phyloP scores from a whole-genome alignment of 352 stramenopile genomes.

The Globisporangium perplexum region DNA sequence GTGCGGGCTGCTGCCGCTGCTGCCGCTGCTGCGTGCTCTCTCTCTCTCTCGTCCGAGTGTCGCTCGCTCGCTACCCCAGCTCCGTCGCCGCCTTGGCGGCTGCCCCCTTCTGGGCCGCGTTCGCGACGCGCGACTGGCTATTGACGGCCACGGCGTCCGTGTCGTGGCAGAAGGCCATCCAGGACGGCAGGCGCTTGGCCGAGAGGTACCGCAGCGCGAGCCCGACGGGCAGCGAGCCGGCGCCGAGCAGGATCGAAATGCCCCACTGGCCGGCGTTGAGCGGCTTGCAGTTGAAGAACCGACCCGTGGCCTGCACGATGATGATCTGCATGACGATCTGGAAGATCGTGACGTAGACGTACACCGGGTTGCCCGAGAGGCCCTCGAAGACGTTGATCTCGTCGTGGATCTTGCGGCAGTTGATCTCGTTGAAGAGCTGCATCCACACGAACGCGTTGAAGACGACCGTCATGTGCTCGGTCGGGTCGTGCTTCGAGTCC shows the following conservation, averaged over 20 bases:
- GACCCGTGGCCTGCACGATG: conserved; percentile 93
- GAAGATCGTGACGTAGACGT: conserved; percentile 87
- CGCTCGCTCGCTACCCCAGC: neutral
- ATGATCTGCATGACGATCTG: conserved; percentile 92
- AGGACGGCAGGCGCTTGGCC: conserved; percentile 34
- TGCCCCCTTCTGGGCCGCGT: conserved; percentile 25
- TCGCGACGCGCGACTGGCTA: conserved; percentile 21
- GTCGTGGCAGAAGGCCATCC: conserved; percentile 56
- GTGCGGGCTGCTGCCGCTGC: too few species aligned
- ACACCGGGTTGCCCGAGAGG: conserved; percentile 89
- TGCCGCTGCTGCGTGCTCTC: neutral
- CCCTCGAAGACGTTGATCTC: conserved; percentile 92
- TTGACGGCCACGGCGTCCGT: conserved; percentile 34
- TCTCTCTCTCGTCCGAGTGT: too few species aligned
- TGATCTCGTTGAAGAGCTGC: conserved; percentile 91
- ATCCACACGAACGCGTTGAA: conserved; percentile 99
- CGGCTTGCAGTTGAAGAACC: conserved; percentile 57
- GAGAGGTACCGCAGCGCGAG: conserved; percentile 45
- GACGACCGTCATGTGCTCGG: conserved; percentile 93
- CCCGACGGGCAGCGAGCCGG: conserved; percentile 38
- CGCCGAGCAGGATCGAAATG: conserved; percentile 47
- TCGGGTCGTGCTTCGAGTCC: conserved; percentile 40
- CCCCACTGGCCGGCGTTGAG: conserved; percentile 44
- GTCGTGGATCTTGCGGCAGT: conserved; percentile 79
- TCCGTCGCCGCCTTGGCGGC: conserved; percentile 21